Evolutionary conservation across 2,329 filamentous ascomycete species (phyloP).

Genomic region (Chaetomium sp.): DNA sequence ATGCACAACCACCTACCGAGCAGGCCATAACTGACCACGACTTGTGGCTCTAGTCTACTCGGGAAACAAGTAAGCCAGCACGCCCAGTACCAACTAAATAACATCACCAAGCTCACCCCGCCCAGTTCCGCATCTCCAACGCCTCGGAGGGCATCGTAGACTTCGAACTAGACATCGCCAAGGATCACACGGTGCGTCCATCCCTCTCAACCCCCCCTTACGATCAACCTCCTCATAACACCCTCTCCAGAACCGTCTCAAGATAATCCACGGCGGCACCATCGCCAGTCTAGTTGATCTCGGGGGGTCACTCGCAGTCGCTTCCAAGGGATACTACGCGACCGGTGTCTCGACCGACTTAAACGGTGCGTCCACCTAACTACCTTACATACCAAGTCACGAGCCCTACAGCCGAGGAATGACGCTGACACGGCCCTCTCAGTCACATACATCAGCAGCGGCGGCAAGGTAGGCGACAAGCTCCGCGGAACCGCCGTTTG

Average conservation of each 20-base stretch:
- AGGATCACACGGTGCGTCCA: constrained; percentile 68
- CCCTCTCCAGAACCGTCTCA: constrained; percentile 66
- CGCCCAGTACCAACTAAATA: not conserved
- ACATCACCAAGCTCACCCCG: constrained; percentile 3
- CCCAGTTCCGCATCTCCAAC: constrained; percentile 66
- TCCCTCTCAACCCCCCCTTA: not conserved
- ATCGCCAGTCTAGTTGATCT: constrained; percentile 75
- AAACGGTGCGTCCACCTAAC: constrained; percentile 50
- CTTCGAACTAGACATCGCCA: constrained; percentile 74
- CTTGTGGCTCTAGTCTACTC: constrained; percentile 41
- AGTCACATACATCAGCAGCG: constrained; percentile 66
- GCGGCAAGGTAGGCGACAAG: constrained; percentile 59
- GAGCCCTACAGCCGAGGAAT: no score
- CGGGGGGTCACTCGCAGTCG: constrained; percentile 65
- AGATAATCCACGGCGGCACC: constrained; percentile 76
- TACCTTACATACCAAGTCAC: no score
- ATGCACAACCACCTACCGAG: not conserved
- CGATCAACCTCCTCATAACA: not conserved
- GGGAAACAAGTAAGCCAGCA: constrained; percentile 44
- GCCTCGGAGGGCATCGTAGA: constrained; percentile 69
- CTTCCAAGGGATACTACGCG: constrained; percentile 63
- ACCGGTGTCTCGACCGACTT: constrained; percentile 68
- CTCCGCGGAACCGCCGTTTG: constrained; percentile 60
- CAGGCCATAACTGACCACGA: not conserved
- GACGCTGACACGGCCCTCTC: not conserved